Conservation (phyloP, 352 stramenopile genomes). For the Phytophthora foliorum region DNA sequence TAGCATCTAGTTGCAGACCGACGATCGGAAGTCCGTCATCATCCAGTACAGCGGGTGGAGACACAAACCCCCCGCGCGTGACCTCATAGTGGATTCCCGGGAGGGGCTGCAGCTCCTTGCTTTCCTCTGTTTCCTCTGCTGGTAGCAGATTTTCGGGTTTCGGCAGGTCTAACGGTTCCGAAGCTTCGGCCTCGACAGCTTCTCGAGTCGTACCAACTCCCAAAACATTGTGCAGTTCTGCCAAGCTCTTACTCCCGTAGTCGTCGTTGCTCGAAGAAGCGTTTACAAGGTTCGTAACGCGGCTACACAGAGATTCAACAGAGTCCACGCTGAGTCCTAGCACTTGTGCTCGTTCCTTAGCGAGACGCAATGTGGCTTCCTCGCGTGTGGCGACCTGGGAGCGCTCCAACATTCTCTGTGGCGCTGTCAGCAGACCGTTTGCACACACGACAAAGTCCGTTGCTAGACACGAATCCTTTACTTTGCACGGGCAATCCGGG, state of each 20-base stretch:
- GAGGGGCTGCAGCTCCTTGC: slow-evolving; percentile 27
- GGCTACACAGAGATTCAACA: slow-evolving; percentile 14
- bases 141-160: slow-evolving; percentile 36
- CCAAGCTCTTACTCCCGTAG: slow-evolving; percentile 1
- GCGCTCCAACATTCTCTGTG: slow-evolving; percentile 16
- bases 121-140: slow-evolving; percentile 23
- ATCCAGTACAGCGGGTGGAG: slow-evolving; percentile 51
- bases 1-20: slow-evolving; percentile 53
- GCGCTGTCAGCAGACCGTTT: slow-evolving; percentile 40
- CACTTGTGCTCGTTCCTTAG: slow-evolving; percentile 31
- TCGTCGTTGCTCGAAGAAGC: background rate
- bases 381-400: slow-evolving; percentile 27
- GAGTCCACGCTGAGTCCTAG: slow-evolving; percentile 19
- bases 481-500: slow-evolving; percentile 51
- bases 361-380: slow-evolving; percentile 23
- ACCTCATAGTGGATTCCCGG: slow-evolving; percentile 47
- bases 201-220: slow-evolving; percentile 32
- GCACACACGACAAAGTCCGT: slow-evolving; percentile 59
- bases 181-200: slow-evolving; percentile 26
- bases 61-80: slow-evolving; percentile 38
- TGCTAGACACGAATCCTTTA: slow-evolving; percentile 56
- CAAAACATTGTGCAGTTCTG: slow-evolving; percentile 20
- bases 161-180: background rate
- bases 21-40: slow-evolving; percentile 44
- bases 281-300: slow-evolving; percentile 21